These are phyloP conservation scores for Erysimum cheiri DNA, from an alignment of 441 rosid species.

Conservation along the genomic window DNA sequence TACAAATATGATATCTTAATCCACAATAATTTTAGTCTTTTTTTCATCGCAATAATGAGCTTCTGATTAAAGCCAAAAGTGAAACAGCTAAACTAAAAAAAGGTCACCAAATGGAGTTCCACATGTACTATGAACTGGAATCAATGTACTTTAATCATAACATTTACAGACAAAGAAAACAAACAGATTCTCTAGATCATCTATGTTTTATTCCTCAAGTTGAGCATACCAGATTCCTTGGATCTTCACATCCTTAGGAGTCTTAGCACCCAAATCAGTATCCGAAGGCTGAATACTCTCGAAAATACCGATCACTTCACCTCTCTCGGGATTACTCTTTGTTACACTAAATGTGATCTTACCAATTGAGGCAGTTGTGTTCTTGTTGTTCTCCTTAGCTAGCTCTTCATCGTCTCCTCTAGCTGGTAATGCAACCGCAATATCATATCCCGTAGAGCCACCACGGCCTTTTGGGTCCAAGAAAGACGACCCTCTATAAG, in stretches of 20 bases:
- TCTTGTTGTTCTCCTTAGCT: constrained; percentile 75
- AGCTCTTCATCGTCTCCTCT: constrained; percentile 90
- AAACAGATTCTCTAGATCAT: constrained; percentile 9
- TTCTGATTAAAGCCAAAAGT: constrained; percentile 40
- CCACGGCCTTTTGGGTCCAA: constrained; percentile 96
- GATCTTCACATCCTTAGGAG: constrained; percentile 80
- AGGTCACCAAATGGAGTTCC: constrained; percentile 8
- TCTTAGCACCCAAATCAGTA: constrained; percentile 84
- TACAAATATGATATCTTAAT: constrained; percentile 40
- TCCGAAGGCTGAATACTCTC: constrained; percentile 90
- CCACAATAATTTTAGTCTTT: constrained; percentile 33
- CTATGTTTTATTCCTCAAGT: constrained; percentile 58
- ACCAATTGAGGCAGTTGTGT: constrained; percentile 63
- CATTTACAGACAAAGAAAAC: constrained; percentile 18
- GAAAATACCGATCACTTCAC: constrained; percentile 80
- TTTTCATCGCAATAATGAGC: constrained; percentile 28
- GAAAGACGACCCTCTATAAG: constrained; percentile 86
- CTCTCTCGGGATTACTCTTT: constrained; percentile 70
- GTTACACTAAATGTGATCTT: constrained; percentile 78
- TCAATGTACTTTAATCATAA: constrained; percentile 13
- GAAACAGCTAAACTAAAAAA: constrained; percentile 25
- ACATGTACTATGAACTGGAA: constrained; percentile 38
- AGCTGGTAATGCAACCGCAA: constrained; percentile 84
- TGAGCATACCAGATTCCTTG: constrained; percentile 88
- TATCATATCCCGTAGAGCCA: constrained; percentile 87